Base-by-base conservation (phyloP, 2,329 filamentous ascomycete genomes). In the Colletotrichum tropicale region DNA sequence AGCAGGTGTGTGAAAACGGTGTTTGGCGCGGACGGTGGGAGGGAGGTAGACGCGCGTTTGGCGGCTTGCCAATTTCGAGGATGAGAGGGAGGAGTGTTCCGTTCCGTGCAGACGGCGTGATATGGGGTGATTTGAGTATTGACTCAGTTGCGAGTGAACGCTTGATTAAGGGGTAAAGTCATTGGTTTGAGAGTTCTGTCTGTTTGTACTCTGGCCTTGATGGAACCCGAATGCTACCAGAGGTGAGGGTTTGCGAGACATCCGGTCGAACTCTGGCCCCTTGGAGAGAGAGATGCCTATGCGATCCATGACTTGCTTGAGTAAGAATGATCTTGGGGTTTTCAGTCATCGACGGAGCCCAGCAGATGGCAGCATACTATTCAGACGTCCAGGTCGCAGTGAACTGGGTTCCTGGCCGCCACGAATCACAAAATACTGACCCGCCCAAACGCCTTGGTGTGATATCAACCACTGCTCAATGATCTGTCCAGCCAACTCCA, bases 291-390 rank as follows among this genome's bases (percentile, higher is more conserved):
- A 38, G 21, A 43, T 21, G 24, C 16, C 13, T 16, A 12, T 28
- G 55, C 5, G 0, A 5, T 58, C 16, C 9, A n/a, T 21, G 4
- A 52, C 0, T 16, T 58, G 55, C 21, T 28, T 18, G 24, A 28
- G 16, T 0, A 9, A 58, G 26, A 16, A 28, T 12, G 55, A 9
- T 5, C 0, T 10, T 21, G 7, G 55, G 2, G 0, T 9, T 28
- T 58, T 2, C 28, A n/a, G 26, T 21, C 43, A 1, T 7, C 21
- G 43, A 52, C 10, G 43, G n/a, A 2, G n/a, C 6, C n/a, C 5
- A 48, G 43, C 43, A 52, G n/a, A 52, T 24, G 1, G 38, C 7
- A n/a, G 38, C 9, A 21, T 48, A 6, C 5, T 48, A 21, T 52
- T 13, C n/a, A 4, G 10, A 52, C 43, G 43, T 52, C 6, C 43